phyloP scores from a whole-genome alignment of 2,329 filamentous ascomycete species.

The Colletotrichum costaricense region DNA sequence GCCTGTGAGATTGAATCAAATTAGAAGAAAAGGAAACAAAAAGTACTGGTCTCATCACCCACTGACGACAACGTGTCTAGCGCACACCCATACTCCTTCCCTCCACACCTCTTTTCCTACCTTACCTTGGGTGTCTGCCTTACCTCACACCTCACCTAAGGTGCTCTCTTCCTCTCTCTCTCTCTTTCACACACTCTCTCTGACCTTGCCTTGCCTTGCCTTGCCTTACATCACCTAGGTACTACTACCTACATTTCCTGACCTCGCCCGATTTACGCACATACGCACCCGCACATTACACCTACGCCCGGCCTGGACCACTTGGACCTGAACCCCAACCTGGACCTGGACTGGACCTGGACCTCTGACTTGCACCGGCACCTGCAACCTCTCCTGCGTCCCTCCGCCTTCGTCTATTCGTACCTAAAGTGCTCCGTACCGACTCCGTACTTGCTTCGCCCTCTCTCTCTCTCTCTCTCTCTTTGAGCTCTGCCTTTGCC shows the following conservation, averaged over 20 bases:
- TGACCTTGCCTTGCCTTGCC: not conserved
- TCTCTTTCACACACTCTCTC: not conserved
- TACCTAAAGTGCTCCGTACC: not conserved
- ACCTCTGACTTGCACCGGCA: slow-evolving; percentile 17
- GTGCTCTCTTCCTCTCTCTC: not conserved
- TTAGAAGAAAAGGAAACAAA: not conserved
- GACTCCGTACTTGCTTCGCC: slow-evolving; percentile 5
- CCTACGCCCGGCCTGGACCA: slow-evolving; percentile 28
- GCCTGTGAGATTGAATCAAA: not conserved
- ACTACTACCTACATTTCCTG: not conserved
- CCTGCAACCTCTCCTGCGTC: slow-evolving; percentile 11
- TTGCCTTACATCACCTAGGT: not conserved
- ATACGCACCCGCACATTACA: slow-evolving; percentile 11
- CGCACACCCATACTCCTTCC: not conserved
- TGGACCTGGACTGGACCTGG: slow-evolving; percentile 18
- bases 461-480: not conserved
- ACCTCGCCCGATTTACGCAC: not conserved
- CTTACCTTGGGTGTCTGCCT: not conserved
- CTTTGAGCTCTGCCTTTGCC: slow-evolving; percentile 6
- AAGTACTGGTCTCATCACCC: slow-evolving; percentile 22
- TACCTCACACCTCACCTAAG: not conserved
- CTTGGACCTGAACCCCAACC: slow-evolving; percentile 11
- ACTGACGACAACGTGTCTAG: slow-evolving; percentile 16
- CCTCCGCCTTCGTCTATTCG: slow-evolving; percentile 15
- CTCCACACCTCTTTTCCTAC: not conserved